Evolutionary conservation across 441 rosid species (phyloP).

Genomic region (Kokia cookei): DNA sequence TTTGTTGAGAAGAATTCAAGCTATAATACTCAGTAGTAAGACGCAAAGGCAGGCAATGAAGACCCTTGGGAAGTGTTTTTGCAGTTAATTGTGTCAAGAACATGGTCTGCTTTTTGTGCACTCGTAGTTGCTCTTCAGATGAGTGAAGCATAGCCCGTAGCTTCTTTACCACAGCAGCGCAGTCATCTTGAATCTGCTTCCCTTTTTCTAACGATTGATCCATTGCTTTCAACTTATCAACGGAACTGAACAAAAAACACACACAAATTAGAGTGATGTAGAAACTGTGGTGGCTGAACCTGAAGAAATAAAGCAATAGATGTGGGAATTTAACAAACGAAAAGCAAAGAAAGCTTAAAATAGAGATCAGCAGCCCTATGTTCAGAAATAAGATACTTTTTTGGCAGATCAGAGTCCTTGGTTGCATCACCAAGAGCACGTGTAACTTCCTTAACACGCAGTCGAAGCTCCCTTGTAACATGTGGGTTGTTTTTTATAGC

Average conservation of each 20-base stretch:
- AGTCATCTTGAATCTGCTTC: constrained; percentile 81
- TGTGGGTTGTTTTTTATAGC: constrained; percentile 40
- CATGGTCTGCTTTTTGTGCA: constrained; percentile 82
- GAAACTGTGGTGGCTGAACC: neutral
- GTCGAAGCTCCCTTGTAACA: constrained; percentile 57
- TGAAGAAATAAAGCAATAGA: neutral
- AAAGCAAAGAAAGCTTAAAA: neutral
- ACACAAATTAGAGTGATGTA: neutral
- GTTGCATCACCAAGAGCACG: constrained; percentile 52
- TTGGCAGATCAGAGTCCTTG: constrained; percentile 56
- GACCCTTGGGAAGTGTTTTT: constrained; percentile 90
- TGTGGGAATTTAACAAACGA: neutral
- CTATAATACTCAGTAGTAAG: constrained; percentile 74
- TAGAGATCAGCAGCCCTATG: neutral
- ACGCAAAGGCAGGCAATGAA: constrained; percentile 94
- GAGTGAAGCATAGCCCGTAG: constrained; percentile 95
- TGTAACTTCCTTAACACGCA: constrained; percentile 57
- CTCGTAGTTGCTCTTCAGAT: constrained; percentile 88
- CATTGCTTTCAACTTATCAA: constrained; percentile 74
- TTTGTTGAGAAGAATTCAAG: constrained; percentile 54
- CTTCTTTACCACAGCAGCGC: constrained; percentile 78
- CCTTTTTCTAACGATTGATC: constrained; percentile 78
- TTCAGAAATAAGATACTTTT: constrained; percentile 27
- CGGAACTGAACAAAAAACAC: constrained; percentile 39
- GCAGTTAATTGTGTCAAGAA: constrained; percentile 93